Conservation (phyloP, 2,329 filamentous ascomycete genomes). For the Colletotrichum euphorbiae region DNA sequence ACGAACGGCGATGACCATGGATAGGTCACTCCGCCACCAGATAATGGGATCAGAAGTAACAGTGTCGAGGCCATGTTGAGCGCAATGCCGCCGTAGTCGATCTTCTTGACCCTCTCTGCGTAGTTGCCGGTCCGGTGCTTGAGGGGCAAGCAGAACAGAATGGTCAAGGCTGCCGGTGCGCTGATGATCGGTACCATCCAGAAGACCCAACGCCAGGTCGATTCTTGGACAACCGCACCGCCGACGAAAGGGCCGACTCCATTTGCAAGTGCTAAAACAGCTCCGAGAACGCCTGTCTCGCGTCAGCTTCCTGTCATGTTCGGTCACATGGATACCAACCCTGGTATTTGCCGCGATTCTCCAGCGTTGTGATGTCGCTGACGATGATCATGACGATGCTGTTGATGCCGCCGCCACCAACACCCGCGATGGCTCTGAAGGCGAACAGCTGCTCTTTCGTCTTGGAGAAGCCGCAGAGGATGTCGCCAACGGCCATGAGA, state of each 20-base stretch:
- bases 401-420: slow-evolving; percentile 51
- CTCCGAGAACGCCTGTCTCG: slow-evolving; percentile 42
- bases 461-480: slow-evolving; percentile 49
- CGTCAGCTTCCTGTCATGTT: too few relatives aligned
- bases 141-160: slow-evolving; percentile 46
- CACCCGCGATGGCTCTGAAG: slow-evolving; percentile 49
- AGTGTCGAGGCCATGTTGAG: slow-evolving; percentile 45
- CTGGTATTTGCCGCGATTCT: slow-evolving; percentile 51
- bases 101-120: slow-evolving; percentile 44
- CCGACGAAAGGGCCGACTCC: slow-evolving; percentile 54
- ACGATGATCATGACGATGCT: slow-evolving; percentile 53
- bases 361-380: slow-evolving; percentile 50
- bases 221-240: slow-evolving; percentile 45
- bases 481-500: slow-evolving; percentile 46
- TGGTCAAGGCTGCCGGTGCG: slow-evolving; percentile 41
- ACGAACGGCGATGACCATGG: slow-evolving; percentile 45
- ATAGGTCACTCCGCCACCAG: slow-evolving; percentile 45
- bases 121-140: slow-evolving; percentile 44
- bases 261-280: slow-evolving; percentile 47
- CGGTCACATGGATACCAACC: slow-evolving; percentile 21
- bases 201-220: slow-evolving; percentile 48
- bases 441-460: slow-evolving; percentile 49
- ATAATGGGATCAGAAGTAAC: slow-evolving; percentile 45
- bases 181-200: slow-evolving; percentile 45
- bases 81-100: slow-evolving; percentile 46